These are phyloP conservation scores for Coelastrella sp. DNA, from an alignment of 139 green algal species.

Conservation along the genomic window DNA sequence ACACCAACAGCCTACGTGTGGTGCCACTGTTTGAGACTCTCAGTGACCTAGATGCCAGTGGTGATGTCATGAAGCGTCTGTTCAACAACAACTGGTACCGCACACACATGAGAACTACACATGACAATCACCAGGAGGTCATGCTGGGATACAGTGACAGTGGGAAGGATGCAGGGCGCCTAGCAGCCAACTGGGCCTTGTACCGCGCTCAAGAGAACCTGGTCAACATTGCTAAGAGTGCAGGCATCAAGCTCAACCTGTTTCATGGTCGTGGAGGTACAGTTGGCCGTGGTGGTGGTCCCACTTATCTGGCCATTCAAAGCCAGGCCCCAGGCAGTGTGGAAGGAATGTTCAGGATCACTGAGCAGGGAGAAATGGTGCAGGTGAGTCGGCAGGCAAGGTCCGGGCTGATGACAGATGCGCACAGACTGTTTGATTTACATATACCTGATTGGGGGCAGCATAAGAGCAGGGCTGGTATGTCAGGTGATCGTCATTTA, in stretches of 20 bases:
- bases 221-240: slow-evolving; percentile 68
- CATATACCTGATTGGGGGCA: too few species aligned
- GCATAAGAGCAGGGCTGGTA: too few species aligned
- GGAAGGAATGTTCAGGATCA: slow-evolving; percentile 91
- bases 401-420: neutral
- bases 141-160: slow-evolving; percentile 99
- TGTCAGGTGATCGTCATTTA: too few species aligned
- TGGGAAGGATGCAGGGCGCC: slow-evolving; percentile 96
- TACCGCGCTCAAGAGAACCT: slow-evolving; percentile 78
- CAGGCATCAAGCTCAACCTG: slow-evolving; percentile 88
- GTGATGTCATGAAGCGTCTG: slow-evolving; percentile 65
- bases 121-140: slow-evolving; percentile 82
- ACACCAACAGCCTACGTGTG: slow-evolving; percentile 78
- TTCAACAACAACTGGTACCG: slow-evolving; percentile 77
- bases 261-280: slow-evolving; percentile 96
- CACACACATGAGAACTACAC: slow-evolving; percentile 62
- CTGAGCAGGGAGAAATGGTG: slow-evolving; percentile 84
- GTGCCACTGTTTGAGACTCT: slow-evolving; percentile 98
- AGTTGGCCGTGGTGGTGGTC: slow-evolving; percentile 94
- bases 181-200: slow-evolving; percentile 94
- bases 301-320: slow-evolving; percentile 94
- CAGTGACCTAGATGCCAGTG: slow-evolving; percentile 82
- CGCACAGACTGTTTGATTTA: too few species aligned
- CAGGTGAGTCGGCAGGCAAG: slow-evolving; percentile 53
- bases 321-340: slow-evolving; percentile 92